These are phyloP conservation scores for Monoraphidium neglectum DNA, from an alignment of 139 green algal species.

Conservation along the genomic window DNA sequence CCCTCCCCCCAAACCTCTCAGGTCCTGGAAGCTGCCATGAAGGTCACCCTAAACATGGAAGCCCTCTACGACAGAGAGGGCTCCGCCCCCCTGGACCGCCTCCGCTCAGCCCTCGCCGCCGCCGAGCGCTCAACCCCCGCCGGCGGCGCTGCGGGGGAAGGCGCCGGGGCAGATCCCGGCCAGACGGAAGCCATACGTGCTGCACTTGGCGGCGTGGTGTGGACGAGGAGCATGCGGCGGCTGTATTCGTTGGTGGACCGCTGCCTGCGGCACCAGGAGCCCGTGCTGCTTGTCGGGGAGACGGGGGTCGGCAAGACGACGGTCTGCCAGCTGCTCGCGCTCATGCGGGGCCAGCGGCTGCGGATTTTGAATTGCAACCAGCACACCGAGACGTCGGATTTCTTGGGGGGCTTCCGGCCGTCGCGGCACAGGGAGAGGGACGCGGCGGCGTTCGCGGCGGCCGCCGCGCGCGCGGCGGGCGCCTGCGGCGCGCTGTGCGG, in stretches of 20 bases:
- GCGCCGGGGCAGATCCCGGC: conserved; percentile 14
- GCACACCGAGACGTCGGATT: conserved; percentile 98
- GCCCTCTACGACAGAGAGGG: conserved; percentile 49
- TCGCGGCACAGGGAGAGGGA: conserved; percentile 33
- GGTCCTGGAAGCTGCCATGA: conserved; percentile 46
- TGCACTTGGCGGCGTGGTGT: conserved; percentile 81
- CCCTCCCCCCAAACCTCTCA: background rate
- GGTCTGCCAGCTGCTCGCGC: conserved; percentile 92
- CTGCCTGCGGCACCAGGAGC: conserved; percentile 83
- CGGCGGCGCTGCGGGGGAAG: conserved; percentile 1
- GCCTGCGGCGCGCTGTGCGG: background rate
- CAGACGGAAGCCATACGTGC: conserved; percentile 34
- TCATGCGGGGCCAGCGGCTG: conserved; percentile 78
- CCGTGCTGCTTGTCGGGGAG: conserved; percentile 95
- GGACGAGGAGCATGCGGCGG: conserved; percentile 90
- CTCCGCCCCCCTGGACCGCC: conserved; percentile 34
- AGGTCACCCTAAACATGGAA: background rate
- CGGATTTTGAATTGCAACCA: conserved; percentile 99
- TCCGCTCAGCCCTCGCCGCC: conserved; percentile 24
- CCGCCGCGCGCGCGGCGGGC: background rate
- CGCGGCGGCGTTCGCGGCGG: conserved; percentile 15
- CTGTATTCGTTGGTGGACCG: conserved; percentile 86
- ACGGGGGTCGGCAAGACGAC: conserved; percentile 98
- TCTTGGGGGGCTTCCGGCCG: conserved; percentile 94
- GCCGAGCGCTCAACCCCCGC: background rate